Conservation (phyloP, 257 asterid species). For the Solanum habrochaites region DNA sequence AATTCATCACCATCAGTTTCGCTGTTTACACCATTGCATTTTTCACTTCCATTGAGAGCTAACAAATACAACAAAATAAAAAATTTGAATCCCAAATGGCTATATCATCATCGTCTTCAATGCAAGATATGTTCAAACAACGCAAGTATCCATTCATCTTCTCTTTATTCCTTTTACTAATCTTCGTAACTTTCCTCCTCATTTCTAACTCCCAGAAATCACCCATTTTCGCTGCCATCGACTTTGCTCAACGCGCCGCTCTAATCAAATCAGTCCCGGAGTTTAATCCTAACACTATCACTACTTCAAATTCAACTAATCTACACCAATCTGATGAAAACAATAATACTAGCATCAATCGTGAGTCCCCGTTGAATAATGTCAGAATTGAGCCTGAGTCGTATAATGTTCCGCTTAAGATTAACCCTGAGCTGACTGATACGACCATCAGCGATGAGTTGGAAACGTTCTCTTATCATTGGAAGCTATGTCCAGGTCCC, state of each 20-base stretch:
- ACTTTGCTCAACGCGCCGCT: slow-evolving; percentile 14
- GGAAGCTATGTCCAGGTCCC: slow-evolving; percentile 50
- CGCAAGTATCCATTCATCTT: slow-evolving; percentile 65
- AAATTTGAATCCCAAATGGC: slow-evolving; percentile 23
- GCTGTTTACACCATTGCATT: background rate
- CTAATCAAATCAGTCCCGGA: background rate
- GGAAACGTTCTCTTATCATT: slow-evolving; percentile 8
- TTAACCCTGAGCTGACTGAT: background rate
- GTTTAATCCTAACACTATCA: background rate
- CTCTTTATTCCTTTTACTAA: slow-evolving; percentile 49
- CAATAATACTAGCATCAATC: background rate
- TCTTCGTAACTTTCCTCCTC: slow-evolving; percentile 47
- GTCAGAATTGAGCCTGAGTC: background rate
- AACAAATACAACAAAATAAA: background rate
- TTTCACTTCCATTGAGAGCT: background rate
- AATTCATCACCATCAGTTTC: background rate
- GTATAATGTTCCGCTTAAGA: background rate
- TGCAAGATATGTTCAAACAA: slow-evolving; percentile 49
- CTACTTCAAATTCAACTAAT: background rate
- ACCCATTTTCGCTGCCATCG: slow-evolving; percentile 29
- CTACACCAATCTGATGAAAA: background rate
- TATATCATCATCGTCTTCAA: slow-evolving; percentile 14
- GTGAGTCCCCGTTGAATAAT: background rate
- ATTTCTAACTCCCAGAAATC: slow-evolving; percentile 48
- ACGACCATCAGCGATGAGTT: background rate